Base-by-base conservation (phyloP, 805 yeast species). In the Candida tibetensis region DNA sequence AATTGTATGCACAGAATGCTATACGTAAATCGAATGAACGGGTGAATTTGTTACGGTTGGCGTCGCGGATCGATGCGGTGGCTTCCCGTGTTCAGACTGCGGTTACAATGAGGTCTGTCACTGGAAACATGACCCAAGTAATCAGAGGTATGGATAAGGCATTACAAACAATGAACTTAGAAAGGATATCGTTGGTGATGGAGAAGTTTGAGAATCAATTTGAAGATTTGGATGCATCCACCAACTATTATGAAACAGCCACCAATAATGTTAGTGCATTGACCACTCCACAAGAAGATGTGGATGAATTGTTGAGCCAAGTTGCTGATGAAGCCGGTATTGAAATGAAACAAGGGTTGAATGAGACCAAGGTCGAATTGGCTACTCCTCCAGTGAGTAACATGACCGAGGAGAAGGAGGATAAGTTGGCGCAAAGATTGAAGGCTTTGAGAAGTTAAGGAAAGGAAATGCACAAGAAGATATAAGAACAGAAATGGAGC, bases 321-420 rank as follows among this genome's bases (percentile, higher is more conserved):
- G 90, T 93, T 12, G 98, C 98, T 0, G 98, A 91, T 58, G 98
- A 91, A 58, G 97, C 96, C 0, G 99, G 99, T 2, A 70, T 93
- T 30, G 98, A 93, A 58, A 72, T 90, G 69, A 82, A 82, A 52
- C 97, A 90, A 52, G 83, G 87, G 35, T 77, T 95, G 45, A 77
- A 77, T 32, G 85, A 79, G 44, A 79, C 88, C 12, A 68, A 75
- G 50, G 76, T 79, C 1, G 74, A 71, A 9, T 58, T 69, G 13
- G 46, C 53, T 16, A 51, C 72, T 2, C 72, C 76, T 10, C 65
- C 72, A 5, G 59, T 64, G 8, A 48, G 58, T 13, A 39, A 41
- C 16, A 71, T 73, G 19, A 62, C 73, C 23, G 85, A 76, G 37
- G 95, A 85, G 48, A 83, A 84, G 47, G 98, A 91, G 62, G 96